Percentiles rank a stretch among this genome's conserved stretches.
Conservation (phyloP, 805 yeast species). For the Debaryomyces prosopidis region DNA sequence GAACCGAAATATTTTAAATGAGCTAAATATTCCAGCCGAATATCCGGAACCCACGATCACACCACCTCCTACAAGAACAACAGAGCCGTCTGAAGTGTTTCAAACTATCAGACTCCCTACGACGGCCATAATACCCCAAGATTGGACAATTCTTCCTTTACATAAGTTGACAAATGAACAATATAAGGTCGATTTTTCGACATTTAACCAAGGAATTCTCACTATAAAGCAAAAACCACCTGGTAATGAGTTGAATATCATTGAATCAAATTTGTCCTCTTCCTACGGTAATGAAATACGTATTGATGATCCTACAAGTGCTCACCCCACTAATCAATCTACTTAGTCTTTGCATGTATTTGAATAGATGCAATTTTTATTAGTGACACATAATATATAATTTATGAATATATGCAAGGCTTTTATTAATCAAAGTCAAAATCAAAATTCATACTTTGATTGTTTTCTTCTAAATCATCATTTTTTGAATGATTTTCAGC, state of each 20-base stretch:
- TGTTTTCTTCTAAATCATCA: neutral
- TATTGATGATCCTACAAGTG: neutral
- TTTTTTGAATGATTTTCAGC: neutral
- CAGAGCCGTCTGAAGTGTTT: slow-evolving; percentile 3
- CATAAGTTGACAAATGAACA: slow-evolving; percentile 7
- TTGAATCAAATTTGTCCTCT: neutral
- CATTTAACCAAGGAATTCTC: slow-evolving; percentile 15
- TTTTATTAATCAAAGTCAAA: slow-evolving; percentile 8
- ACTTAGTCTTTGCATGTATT: neutral
- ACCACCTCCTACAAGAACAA: slow-evolving; percentile 5
- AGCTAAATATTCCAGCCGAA: neutral
- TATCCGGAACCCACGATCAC: neutral
- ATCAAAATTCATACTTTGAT: slow-evolving; percentile 4
- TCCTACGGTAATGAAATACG: neutral
- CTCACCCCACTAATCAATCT: neutral
- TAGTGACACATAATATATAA: neutral
- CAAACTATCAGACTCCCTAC: slow-evolving; percentile 23
- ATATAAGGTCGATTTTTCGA: slow-evolving; percentile 20
- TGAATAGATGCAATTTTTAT: neutral
- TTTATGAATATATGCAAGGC: neutral
- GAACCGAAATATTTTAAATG: neutral
- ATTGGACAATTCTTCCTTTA: slow-evolving; percentile 30
- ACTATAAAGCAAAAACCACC: slow-evolving; percentile 5
- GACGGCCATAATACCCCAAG: slow-evolving; percentile 29
- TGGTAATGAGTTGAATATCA: slow-evolving; percentile 1